phyloP scores from a whole-genome alignment of 75 land plant species.

The Pinus taeda region DNA sequence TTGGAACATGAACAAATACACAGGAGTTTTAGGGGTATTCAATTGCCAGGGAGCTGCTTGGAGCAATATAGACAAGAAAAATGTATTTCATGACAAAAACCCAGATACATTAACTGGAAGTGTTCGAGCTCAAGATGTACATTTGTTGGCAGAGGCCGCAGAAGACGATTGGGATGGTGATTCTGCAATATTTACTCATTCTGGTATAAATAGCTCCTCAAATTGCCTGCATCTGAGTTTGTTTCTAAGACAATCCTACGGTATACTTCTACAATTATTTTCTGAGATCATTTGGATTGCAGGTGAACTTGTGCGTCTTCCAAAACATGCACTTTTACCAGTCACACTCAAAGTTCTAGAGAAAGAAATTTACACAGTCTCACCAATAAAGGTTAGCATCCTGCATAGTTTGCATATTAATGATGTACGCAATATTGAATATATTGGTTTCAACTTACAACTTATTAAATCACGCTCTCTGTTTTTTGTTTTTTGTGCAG shows the following conservation, averaged over 20 bases:
- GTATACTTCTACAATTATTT: not conserved
- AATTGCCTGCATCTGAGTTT: not conserved
- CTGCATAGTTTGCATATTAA: not conserved
- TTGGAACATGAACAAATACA: constrained; percentile 86
- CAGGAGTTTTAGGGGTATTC: constrained; percentile 81
- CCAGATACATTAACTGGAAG: constrained; percentile 51
- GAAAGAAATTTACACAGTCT: constrained; percentile 70
- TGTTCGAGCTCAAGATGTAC: constrained; percentile 61
- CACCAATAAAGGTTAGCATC: constrained; percentile 67
- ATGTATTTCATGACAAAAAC: constrained; percentile 49
- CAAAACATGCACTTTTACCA: constrained; percentile 45
- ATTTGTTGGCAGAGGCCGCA: constrained; percentile 44
- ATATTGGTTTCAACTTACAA: not conserved
- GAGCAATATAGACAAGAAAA: constrained; percentile 72
- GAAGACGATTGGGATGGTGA: constrained; percentile 63
- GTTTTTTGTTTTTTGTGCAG: constrained; percentile 32
- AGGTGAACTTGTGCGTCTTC: constrained; percentile 53
- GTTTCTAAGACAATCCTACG: no score
- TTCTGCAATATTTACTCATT: constrained; percentile 24
- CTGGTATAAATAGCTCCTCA: not conserved
- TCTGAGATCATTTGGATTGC: not conserved
- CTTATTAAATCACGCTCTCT: not conserved
- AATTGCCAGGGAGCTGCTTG: constrained; percentile 95
- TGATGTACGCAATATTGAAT: not conserved
- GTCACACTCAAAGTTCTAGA: constrained; percentile 69